Evolutionary conservation across 2,329 filamentous ascomycete species (phyloP).

Genomic region (Penicillium sp.): DNA sequence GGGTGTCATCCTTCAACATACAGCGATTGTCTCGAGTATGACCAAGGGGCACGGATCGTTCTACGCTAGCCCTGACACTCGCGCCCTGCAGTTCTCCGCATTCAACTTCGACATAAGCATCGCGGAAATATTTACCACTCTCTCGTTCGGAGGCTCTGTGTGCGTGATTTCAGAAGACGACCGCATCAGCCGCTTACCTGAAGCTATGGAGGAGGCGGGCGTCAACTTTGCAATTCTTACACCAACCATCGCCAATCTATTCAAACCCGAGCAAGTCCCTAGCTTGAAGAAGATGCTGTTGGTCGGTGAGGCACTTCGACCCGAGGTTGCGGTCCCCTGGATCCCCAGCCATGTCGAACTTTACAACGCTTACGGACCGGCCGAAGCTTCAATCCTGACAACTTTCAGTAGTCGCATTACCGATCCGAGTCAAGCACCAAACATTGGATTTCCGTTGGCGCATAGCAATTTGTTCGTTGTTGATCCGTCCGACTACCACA

Average conservation of each 20-base stretch:
- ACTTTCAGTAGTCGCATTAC: constrained; percentile 12
- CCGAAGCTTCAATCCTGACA: constrained; percentile 21
- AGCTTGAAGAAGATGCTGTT: constrained; percentile 16
- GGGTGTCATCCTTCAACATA: constrained; percentile 42
- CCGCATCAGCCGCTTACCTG: constrained; percentile 12
- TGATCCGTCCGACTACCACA: constrained; percentile 8
- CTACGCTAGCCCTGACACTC: constrained; percentile 7
- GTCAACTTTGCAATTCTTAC: constrained; percentile 25
- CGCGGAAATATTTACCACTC: constrained; percentile 24
- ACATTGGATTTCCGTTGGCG: constrained; percentile 10
- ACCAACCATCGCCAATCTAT: constrained; percentile 25
- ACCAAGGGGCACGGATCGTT: constrained; percentile 4
- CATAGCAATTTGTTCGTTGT: constrained; percentile 10
- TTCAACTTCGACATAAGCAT: constrained; percentile 27
- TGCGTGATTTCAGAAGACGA: constrained; percentile 21
- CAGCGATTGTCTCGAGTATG: constrained; percentile 8
- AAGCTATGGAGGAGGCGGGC: constrained; percentile 13
- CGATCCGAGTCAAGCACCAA: constrained; percentile 8
- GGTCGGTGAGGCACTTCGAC: constrained; percentile 8
- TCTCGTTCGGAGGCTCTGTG: constrained; percentile 21
- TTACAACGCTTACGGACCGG: constrained; percentile 27
- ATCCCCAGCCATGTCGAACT: constrained; percentile 8
- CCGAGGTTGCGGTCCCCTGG: constrained; percentile 20
- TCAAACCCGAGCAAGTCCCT: constrained; percentile 24
- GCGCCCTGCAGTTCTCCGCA: constrained; percentile 22